Evolutionary conservation across 176 grass and related monocot species (phyloP), one percentile per base, ranked within the genome.

Genomic region (Bonia amplexicaulis): DNA sequence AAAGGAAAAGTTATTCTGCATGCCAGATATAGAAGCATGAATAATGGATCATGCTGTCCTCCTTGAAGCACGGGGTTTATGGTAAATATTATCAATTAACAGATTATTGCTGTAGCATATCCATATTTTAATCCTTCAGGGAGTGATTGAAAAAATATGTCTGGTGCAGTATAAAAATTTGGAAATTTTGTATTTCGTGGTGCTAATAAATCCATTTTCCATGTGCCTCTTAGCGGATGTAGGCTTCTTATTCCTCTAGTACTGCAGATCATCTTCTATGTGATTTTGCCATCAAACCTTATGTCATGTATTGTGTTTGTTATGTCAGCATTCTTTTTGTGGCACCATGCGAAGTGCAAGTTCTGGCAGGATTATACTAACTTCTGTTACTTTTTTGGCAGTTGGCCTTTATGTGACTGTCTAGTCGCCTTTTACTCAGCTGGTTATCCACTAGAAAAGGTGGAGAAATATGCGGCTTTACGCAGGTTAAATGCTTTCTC

Each of bases 371-470:
- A 71, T 78, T 73, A 40, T 60, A 66, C n/a, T 85, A 73, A 80
- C 64, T 51, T 10, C 51, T 67, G 16, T 40, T 83, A 35, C 66
- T 76, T 77, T 76, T 70, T 69, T 90, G 53, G 11, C 93, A 98
- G 95, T 66, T 98, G 95, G 95, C 95, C 93, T 77, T 67, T 95
- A 73, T 98, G 91, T 80, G 95, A 95, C 78, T 98, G 93, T 83
- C 89, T 98, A 78, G 90, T 98, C 62, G 95, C 95, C 33, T 98
- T 98, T 72, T 95, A 95, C 82, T 98, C 95, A 41, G 58, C 89
- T 74, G 95, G 95, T 69, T 98, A 93, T 92, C 95, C 95, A 77
- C 86, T 98, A 66, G 44, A 93, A 90, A 98, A 98, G 85, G 89
- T 82, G 41, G 89, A 95, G 91, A 87, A 67, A 84, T 98, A 98